Conservation (phyloP, 2,329 filamentous ascomycete genomes). For the Aspergillus cejpii region DNA sequence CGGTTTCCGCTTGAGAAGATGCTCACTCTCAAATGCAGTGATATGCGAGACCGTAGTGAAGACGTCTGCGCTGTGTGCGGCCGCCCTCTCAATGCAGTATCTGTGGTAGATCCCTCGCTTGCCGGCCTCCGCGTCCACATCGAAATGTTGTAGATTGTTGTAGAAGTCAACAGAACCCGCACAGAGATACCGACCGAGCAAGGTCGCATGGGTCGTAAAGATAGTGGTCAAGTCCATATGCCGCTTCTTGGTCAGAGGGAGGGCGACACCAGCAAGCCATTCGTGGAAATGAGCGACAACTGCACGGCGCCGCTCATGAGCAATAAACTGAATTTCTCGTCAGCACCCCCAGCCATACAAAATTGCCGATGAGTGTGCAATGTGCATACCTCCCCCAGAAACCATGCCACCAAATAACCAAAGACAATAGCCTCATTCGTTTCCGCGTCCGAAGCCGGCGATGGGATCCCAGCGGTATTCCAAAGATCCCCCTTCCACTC, state of each 20-base stretch:
- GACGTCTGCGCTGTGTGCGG: constrained; percentile 86
- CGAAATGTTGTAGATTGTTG: constrained; percentile 96
- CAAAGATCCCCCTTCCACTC: constrained; percentile 98
- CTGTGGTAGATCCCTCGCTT: constrained; percentile 98
- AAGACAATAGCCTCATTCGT: constrained; percentile 97
- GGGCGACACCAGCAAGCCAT: constrained; percentile 89
- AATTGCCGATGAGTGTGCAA: no score
- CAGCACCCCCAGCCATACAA: no score
- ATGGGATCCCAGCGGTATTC: constrained; percentile 89
- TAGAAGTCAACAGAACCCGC: constrained; percentile 98
- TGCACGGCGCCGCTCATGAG: constrained; percentile 82
- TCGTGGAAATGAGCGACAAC: constrained; percentile 99
- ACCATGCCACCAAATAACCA: constrained; percentile 96
- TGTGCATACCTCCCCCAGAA: constrained; percentile 91
- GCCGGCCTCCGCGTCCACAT: constrained; percentile 91
- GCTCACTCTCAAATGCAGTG: constrained; percentile 95
- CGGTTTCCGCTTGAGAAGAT: constrained; percentile 92
- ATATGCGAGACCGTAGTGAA: constrained; percentile 99
- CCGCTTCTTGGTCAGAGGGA: constrained; percentile 86
- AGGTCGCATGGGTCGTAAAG: constrained; percentile 94
- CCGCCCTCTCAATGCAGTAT: constrained; percentile 94
- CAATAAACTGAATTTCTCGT: constrained; percentile 64
- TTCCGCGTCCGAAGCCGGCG: constrained; percentile 82
- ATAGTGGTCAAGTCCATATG: constrained; percentile 96
- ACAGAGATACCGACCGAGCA: constrained; percentile 91